Evolutionary conservation across 2,329 filamentous ascomycete species (phyloP).

Genomic region (Colletotrichum salicis): DNA sequence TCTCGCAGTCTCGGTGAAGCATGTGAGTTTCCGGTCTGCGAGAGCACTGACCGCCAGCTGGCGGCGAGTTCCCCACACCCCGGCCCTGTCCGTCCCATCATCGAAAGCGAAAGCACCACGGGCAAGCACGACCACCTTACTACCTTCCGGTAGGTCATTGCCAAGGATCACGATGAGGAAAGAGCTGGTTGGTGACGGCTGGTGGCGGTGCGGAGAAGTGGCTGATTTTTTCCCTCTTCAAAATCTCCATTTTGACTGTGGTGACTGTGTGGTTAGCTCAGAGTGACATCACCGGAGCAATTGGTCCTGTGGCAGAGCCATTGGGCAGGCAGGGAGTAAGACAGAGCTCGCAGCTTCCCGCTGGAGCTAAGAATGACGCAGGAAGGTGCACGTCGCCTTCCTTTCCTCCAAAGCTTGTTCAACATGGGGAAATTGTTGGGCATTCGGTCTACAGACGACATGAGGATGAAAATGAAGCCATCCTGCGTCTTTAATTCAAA

Average conservation of each 20-base stretch:
- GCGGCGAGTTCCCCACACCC: slow-evolving; percentile 13
- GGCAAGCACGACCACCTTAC: neutral
- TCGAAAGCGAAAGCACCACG: neutral
- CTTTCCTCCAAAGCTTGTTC: neutral
- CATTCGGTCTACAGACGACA: neutral
- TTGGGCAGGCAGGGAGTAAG: neutral
- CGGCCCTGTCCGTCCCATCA: slow-evolving; percentile 21
- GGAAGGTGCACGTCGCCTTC: neutral
- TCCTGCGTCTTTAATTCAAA: neutral
- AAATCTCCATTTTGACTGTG: neutral
- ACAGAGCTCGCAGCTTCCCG: slow-evolving; percentile 4
- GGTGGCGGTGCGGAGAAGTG: slow-evolving; percentile 30
- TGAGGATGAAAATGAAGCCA: neutral
- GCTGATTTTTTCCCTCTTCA: neutral
- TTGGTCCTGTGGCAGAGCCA: slow-evolving; percentile 30
- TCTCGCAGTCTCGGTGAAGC: slow-evolving; percentile 12
- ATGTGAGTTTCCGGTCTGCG: slow-evolving; percentile 1
- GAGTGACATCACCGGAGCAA: slow-evolving; percentile 39
- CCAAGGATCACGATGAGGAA: slow-evolving; percentile 13
- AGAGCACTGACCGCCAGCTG: slow-evolving; percentile 21
- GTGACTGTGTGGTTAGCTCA: slow-evolving; percentile 16
- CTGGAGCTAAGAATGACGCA: neutral
- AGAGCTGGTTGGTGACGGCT: neutral
- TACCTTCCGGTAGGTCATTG: neutral
- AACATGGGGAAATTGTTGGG: neutral